phyloP scores from a whole-genome alignment of 1,284 basidiomycete genomes.

The Sporisorium graminicola region DNA sequence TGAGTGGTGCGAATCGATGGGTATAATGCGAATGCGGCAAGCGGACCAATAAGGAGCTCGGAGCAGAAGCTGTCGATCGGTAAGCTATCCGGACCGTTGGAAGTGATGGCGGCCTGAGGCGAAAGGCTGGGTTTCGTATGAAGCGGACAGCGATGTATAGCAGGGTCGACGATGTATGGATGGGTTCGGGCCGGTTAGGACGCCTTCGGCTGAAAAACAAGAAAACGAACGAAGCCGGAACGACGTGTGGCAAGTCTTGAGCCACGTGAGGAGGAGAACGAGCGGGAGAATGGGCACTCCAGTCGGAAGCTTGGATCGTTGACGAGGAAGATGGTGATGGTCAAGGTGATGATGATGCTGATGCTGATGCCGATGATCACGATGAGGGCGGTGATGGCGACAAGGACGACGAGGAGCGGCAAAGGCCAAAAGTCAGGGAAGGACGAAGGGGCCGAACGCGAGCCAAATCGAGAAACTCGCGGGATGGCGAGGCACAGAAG shows the following conservation, averaged over 20 bases:
- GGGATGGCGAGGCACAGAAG: background rate
- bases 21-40: background rate
- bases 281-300: background rate
- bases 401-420: background rate
- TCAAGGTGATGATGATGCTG: background rate
- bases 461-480: background rate
- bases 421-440: background rate
- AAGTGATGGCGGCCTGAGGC: background rate
- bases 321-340: background rate
- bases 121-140: background rate
- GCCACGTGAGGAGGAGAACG: background rate
- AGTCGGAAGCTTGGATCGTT: background rate
- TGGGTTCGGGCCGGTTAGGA: background rate
- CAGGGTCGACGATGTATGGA: background rate
- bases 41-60: background rate
- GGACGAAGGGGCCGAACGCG: background rate
- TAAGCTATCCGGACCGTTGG: background rate
- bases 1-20: background rate
- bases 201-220: background rate
- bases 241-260: background rate
- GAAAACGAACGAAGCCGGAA: conserved; percentile 4
- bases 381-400: background rate
- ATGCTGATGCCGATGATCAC: background rate
- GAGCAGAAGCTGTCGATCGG: background rate
- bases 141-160: background rate